Conservation (phyloP, 1,284 basidiomycete species). For the Xerocomus amazonicus region DNA sequence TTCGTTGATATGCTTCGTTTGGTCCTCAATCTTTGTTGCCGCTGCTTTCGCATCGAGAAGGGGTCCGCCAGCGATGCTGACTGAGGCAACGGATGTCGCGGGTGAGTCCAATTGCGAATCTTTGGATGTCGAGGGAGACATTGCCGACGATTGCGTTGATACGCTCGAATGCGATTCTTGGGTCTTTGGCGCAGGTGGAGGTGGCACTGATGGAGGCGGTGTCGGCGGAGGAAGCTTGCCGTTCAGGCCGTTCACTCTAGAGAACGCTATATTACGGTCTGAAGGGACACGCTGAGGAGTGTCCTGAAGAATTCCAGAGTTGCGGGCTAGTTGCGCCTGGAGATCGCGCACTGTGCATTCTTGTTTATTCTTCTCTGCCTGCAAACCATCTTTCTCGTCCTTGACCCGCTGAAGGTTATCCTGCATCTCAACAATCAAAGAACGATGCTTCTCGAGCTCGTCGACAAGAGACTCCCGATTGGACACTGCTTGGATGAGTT, state of each 20-base stretch:
- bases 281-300: constrained; percentile 43
- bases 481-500: constrained; percentile 66
- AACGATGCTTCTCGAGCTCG: constrained; percentile 75
- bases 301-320: constrained; percentile 43
- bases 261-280: constrained; percentile 54
- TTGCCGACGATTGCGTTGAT: constrained; percentile 54
- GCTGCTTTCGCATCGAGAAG: constrained; percentile 51
- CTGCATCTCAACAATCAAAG: constrained; percentile 70
- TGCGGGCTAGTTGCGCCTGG: constrained; percentile 67
- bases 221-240: constrained; percentile 84
- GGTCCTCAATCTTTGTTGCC: constrained; percentile 62
- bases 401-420: constrained; percentile 70
- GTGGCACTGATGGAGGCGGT: constrained; percentile 84
- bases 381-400: constrained; percentile 76
- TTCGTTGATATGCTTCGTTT: constrained; percentile 73
- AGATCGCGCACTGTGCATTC: constrained; percentile 69
- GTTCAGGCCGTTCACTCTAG: constrained; percentile 56
- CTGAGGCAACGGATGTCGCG: constrained; percentile 56
- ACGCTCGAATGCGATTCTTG: constrained; percentile 47
- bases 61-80: constrained; percentile 30
- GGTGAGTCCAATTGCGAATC: constrained; percentile 67
- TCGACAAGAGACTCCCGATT: constrained; percentile 67
- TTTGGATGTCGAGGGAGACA: constrained; percentile 52
- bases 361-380: constrained; percentile 66
- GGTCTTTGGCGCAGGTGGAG: constrained; percentile 72